These are phyloP conservation scores for Candolleomyces eurysporus DNA, from an alignment of 768 basidiomycete genomes.

Conservation along the genomic window DNA sequence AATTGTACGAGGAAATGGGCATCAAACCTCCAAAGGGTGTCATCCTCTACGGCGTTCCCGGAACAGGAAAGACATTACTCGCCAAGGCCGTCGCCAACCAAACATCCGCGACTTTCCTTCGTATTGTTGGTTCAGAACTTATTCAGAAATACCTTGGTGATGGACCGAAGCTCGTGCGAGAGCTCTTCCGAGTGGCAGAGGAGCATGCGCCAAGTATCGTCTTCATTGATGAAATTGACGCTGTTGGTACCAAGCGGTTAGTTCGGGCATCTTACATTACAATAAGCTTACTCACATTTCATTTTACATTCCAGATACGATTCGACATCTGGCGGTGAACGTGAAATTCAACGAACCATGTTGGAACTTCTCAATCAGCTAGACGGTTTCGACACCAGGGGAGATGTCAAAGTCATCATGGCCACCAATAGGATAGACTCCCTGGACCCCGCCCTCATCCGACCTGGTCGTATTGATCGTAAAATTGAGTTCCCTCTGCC, in stretches of 20 bases:
- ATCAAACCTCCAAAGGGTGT: slow-evolving; percentile 99
- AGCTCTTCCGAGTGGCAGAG: slow-evolving; percentile 95
- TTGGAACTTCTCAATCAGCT: slow-evolving; percentile 97
- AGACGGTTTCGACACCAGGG: slow-evolving; percentile 98
- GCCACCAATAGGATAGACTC: slow-evolving; percentile 98
- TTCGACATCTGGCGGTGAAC: slow-evolving; percentile 97
- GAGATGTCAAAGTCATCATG: slow-evolving; percentile 99
- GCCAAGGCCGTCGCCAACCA: slow-evolving; percentile 98
- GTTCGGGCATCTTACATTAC: slow-evolving; percentile 15
- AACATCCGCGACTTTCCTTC: slow-evolving; percentile 96
- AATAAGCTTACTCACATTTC: neutral
- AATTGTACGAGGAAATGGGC: slow-evolving; percentile 99
- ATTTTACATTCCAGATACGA: slow-evolving; percentile 67
- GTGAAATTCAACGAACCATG: slow-evolving; percentile 99
- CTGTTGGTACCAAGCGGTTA: slow-evolving; percentile 95
- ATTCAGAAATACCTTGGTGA: slow-evolving; percentile 99
- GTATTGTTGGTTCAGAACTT: slow-evolving; percentile 95
- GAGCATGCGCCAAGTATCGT: slow-evolving; percentile 98
- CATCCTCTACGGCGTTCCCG: slow-evolving; percentile 97
- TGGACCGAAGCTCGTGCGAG: slow-evolving; percentile 96
- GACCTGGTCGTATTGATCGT: slow-evolving; percentile 96
- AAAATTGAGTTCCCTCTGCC: slow-evolving; percentile 99
- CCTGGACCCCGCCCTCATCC: slow-evolving; percentile 95
- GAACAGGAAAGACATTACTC: slow-evolving; percentile 96
- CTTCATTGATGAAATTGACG: slow-evolving; percentile 99